Evolutionary conservation across 2,329 filamentous ascomycete species (phyloP).

Genomic region (Epicoccum nigrum): DNA sequence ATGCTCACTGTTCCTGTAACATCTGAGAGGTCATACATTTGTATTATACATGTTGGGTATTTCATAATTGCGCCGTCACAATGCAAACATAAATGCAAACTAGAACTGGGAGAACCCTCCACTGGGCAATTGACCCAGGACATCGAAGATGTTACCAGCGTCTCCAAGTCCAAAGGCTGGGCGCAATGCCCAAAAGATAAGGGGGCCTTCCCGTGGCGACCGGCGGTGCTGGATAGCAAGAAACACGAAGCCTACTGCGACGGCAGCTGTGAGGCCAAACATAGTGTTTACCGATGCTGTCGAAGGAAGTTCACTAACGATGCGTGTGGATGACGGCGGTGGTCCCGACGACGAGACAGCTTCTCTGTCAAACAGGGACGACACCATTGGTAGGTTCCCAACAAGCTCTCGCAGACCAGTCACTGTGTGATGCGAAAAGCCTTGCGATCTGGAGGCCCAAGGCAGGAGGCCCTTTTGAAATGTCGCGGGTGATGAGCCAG

Average conservation of each 20-base stretch:
- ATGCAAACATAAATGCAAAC: slow-evolving; percentile 15
- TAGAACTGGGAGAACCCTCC: slow-evolving; percentile 22
- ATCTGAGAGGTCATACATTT: neutral
- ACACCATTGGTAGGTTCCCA: slow-evolving; percentile 33
- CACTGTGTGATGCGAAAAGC: slow-evolving; percentile 17
- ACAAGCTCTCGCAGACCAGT: slow-evolving; percentile 29
- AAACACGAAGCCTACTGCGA: slow-evolving; percentile 32
- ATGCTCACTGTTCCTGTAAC: neutral
- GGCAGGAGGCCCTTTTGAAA: slow-evolving; percentile 23
- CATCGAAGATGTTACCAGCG: slow-evolving; percentile 41
- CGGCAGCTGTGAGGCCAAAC: slow-evolving; percentile 27
- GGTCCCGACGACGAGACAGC: slow-evolving; percentile 16
- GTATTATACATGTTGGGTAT: slow-evolving; percentile 18
- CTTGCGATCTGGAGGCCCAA: slow-evolving; percentile 29
- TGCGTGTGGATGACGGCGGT: slow-evolving; percentile 12
- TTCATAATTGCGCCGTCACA: slow-evolving; percentile 13
- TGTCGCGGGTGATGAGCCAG: slow-evolving; percentile 10
- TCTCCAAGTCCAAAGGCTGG: slow-evolving; percentile 36
- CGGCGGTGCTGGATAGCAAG: slow-evolving; percentile 42
- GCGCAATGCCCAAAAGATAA: slow-evolving; percentile 45
- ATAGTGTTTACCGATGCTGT: slow-evolving; percentile 35
- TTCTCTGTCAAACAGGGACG: slow-evolving; percentile 21
- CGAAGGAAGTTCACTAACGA: slow-evolving; percentile 37
- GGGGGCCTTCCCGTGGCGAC: slow-evolving; percentile 38
- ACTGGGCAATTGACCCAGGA: slow-evolving; percentile 34